A percentile compares a stretch with the other conserved stretches of the same genome.
phyloP scores from a whole-genome alignment of 805 yeast genomes.

The Candida argentea region DNA sequence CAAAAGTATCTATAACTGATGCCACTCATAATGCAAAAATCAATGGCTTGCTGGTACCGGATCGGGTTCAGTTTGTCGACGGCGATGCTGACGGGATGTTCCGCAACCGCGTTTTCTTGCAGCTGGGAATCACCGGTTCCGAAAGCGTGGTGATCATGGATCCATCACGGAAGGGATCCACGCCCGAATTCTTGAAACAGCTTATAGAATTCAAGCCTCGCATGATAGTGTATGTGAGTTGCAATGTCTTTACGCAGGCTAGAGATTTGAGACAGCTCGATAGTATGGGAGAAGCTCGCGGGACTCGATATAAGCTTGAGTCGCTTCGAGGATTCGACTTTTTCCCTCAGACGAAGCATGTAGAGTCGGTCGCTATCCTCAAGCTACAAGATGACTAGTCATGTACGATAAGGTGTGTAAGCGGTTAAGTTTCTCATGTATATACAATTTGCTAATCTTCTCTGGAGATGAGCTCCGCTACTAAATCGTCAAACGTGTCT shows the following conservation, averaged over 20 bases:
- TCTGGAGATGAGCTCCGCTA: slow-evolving; percentile 30
- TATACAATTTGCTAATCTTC: too few relatives aligned
- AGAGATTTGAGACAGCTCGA: slow-evolving; percentile 27
- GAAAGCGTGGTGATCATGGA: slow-evolving; percentile 32
- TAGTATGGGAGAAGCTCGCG: slow-evolving; percentile 10
- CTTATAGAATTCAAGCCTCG: slow-evolving; percentile 26
- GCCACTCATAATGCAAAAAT: slow-evolving; percentile 30
- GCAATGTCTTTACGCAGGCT: slow-evolving; percentile 38
- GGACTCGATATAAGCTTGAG: slow-evolving; percentile 8
- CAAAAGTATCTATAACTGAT: slow-evolving; percentile 19
- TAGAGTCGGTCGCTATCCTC: slow-evolving; percentile 44
- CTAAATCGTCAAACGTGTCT: slow-evolving; percentile 41
- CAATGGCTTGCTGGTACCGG: slow-evolving; percentile 22
- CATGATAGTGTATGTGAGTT: slow-evolving; percentile 30
- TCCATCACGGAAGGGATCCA: slow-evolving; percentile 36
- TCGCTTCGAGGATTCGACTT: slow-evolving; percentile 33
- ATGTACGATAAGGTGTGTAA: neutral
- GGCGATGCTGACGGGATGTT: slow-evolving; percentile 32
- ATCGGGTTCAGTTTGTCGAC: slow-evolving; percentile 20
- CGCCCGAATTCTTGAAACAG: slow-evolving; percentile 23
- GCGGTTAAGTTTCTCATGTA: slow-evolving; percentile 1
- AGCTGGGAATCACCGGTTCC: slow-evolving; percentile 17
- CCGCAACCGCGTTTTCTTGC: slow-evolving; percentile 12
- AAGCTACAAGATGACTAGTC: slow-evolving; percentile 9
- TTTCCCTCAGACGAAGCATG: slow-evolving; percentile 51